Base-by-base conservation (phyloP, 2,329 filamentous ascomycete species). In the Phaeoacremonium minimum region DNA sequence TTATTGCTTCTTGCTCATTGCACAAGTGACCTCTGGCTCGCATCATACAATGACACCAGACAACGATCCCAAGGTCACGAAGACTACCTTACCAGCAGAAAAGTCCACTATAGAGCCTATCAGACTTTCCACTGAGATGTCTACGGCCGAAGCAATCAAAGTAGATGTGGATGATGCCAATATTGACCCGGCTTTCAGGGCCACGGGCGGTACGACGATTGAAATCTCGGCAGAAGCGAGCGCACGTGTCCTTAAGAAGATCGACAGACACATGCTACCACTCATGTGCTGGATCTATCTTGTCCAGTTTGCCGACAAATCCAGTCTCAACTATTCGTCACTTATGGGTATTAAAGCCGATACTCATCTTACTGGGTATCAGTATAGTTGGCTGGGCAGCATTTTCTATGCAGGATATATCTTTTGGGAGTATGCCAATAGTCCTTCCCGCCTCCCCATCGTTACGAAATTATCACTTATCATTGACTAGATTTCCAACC, bases 241-340 rank as follows among this genome's bases (percentile, higher is more conserved):
- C n/a, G 13, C 18, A n/a, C 18, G 15, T 14, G 33, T 35, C 2
- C 50, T 83, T n/a, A 59, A 66, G 14, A 73, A 66, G 36, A 82
- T 84, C 41, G 80, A 85, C 53, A 71, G 65, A 68, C 73, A 78
- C 49, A 56, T 80, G 44, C 67, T 81, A 54, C 78, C 67, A 4
- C 41, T 68, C 40, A 66, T 71, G 62, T 74, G 57, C 37, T 64
- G 45, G 47, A 73, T 64, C 1, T 81, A 81, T 47, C 67, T 73
- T n/a, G 57, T 80, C 5, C 77, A 81, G 42, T 81, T 73, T 44
- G 60, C 77, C 2, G 78, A 83, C 56, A 81, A 83, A 51, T 73
- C 71, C 0, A 69, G 68, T 0, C 55, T 79, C 2, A 65, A 59
- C n/a, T 73, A 72, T 49, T 67, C 70, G 0, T 66, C 67, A 26